These are phyloP conservation scores for Schwanniomyces polymorphus DNA, from an alignment of 805 yeast species.

Conservation along the genomic window DNA sequence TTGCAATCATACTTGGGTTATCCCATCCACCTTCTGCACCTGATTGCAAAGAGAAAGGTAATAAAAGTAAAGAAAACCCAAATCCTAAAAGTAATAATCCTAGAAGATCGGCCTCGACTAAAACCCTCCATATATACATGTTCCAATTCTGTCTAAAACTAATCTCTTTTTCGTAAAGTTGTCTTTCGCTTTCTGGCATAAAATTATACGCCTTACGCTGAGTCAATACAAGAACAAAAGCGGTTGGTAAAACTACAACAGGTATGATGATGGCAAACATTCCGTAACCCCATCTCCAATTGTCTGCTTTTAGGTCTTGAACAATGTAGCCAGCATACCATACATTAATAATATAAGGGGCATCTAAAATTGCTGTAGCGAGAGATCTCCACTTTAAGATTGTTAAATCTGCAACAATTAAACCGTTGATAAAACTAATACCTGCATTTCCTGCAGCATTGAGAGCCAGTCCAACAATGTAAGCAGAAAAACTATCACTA, in stretches of 20 bases:
- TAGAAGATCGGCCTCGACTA: conserved; percentile 37
- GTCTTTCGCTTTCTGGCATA: too few relatives aligned
- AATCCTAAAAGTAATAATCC: conserved; percentile 38
- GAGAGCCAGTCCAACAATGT: conserved; percentile 19
- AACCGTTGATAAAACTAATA: conserved; percentile 12
- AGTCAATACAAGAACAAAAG: conserved; percentile 24
- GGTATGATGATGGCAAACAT: conserved; percentile 49
- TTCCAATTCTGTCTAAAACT: too few relatives aligned
- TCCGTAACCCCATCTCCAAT: conserved; percentile 58
- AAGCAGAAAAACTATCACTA: conserved; percentile 19
- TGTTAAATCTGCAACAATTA: conserved; percentile 22
- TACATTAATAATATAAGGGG: conserved; percentile 42
- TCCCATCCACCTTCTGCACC: conserved; percentile 31
- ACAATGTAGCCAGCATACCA: conserved; percentile 43
- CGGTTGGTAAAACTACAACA: conserved; percentile 32
- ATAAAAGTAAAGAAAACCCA: conserved; percentile 36
- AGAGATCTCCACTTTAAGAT: conserved; percentile 23
- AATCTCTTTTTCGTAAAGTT: too few relatives aligned
- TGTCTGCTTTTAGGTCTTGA: conserved; percentile 23
- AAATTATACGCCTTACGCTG: too few relatives aligned
- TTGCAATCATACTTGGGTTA: conserved; percentile 42
- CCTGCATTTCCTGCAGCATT: conserved; percentile 19
- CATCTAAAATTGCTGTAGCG: conserved; percentile 15
- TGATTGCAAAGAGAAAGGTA: conserved; percentile 20
- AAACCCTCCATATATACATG: too few relatives aligned